A percentile compares a stretch with the other conserved stretches of the same genome.
Evolutionary conservation across 2,329 filamentous ascomycete genomes (phyloP).

Genomic region (Neofusicoccum laricinum): DNA sequence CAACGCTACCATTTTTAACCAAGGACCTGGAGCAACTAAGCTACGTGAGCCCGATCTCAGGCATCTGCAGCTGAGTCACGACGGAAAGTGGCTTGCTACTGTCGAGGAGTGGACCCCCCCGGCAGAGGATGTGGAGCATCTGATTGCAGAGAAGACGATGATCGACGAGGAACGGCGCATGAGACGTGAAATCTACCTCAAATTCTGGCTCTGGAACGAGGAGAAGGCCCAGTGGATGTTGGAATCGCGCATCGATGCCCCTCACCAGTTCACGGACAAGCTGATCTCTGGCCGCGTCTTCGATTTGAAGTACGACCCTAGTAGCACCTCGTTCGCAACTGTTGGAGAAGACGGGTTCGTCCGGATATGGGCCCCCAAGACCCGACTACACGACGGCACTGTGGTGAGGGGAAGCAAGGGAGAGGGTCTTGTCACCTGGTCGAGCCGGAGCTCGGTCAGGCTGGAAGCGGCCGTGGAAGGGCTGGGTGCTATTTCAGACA

Average conservation of each 20-base stretch:
- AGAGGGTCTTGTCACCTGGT: slow-evolving; percentile 69
- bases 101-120: slow-evolving; percentile 88
- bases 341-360: slow-evolving; percentile 77
- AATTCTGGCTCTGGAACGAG: slow-evolving; percentile 77
- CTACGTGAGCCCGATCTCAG: slow-evolving; percentile 77
- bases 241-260: slow-evolving; percentile 77
- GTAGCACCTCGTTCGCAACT: slow-evolving; percentile 72
- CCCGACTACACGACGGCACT: slow-evolving; percentile 66
- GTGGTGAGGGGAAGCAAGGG: slow-evolving; percentile 52
- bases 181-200: slow-evolving; percentile 73
- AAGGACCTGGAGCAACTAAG: slow-evolving; percentile 47
- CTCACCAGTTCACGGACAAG: slow-evolving; percentile 60
- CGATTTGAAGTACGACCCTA: slow-evolving; percentile 69
- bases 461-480: slow-evolving; percentile 38
- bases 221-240: slow-evolving; percentile 64
- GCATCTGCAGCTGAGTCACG: slow-evolving; percentile 69
- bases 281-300: slow-evolving; percentile 59
- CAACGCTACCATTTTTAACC: slow-evolving; percentile 77
- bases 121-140: slow-evolving; percentile 61
- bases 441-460: slow-evolving; percentile 57
- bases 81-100: slow-evolving; percentile 87
- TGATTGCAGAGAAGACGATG: slow-evolving; percentile 42
- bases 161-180: slow-evolving; percentile 43
- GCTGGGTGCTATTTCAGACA: slow-evolving; percentile 23
- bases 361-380: slow-evolving; percentile 76